phyloP scores from a whole-genome alignment of 441 rosid genomes.

The Populus hybrid region DNA sequence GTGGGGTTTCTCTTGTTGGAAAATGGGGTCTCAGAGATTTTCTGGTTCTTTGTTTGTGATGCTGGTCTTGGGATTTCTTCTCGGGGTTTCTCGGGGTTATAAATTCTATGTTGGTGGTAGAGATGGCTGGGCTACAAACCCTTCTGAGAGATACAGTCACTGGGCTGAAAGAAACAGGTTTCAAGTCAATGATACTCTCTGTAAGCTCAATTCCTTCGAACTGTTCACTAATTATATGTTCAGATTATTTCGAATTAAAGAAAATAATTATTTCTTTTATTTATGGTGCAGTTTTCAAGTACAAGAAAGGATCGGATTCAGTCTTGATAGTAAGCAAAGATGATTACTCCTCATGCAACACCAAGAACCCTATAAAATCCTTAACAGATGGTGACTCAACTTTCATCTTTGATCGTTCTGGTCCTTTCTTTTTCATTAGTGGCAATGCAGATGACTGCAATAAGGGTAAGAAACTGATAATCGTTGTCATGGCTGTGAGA shows the following conservation, averaged over 20 bases:
- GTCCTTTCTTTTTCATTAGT: slow-evolving; percentile 72
- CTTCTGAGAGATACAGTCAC: slow-evolving; percentile 60
- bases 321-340: slow-evolving; percentile 59
- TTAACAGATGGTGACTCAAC: slow-evolving; percentile 57
- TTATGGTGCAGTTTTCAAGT: slow-evolving; percentile 57
- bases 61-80: slow-evolving; percentile 18
- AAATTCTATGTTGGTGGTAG: slow-evolving; percentile 70
- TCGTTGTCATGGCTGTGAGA: slow-evolving; percentile 56
- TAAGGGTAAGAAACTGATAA: slow-evolving; percentile 58
- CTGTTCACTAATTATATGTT: not conserved
- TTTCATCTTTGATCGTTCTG: slow-evolving; percentile 55
- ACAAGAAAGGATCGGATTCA: slow-evolving; percentile 62
- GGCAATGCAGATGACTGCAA: slow-evolving; percentile 56
- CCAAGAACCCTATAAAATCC: slow-evolving; percentile 43
- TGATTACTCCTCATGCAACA: slow-evolving; percentile 66
- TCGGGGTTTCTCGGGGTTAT: slow-evolving; percentile 34
- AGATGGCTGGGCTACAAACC: slow-evolving; percentile 72
- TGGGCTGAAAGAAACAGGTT: slow-evolving; percentile 82
- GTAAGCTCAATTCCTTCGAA: slow-evolving; percentile 29
- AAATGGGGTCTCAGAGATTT: slow-evolving; percentile 31
- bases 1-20: not conserved
- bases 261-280: not conserved
- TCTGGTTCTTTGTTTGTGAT: slow-evolving; percentile 20
- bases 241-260: not conserved
- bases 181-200: slow-evolving; percentile 74